Evolutionary conservation across 169 alveolate species (phyloP).

Genomic region (Plasmodium knowlesi): DNA sequence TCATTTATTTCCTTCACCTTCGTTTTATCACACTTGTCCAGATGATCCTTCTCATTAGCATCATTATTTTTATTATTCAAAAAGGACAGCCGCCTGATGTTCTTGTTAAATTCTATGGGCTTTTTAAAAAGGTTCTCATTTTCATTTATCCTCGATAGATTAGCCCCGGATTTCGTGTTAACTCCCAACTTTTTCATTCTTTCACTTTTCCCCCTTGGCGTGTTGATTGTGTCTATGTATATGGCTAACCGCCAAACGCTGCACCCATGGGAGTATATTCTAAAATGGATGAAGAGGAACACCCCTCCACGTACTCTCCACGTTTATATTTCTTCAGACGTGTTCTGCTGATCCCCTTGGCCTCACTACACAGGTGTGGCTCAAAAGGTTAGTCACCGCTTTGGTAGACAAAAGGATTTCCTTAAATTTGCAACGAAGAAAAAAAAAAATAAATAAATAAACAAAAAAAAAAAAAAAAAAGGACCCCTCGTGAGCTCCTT

Average conservation of each 20-base stretch:
- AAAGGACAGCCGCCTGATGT: slow-evolving; percentile 53
- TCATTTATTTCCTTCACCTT: slow-evolving; percentile 80
- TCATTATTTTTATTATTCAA: slow-evolving; percentile 49
- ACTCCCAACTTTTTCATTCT: slow-evolving; percentile 67
- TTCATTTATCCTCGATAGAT: slow-evolving; percentile 14
- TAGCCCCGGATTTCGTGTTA: slow-evolving; percentile 2
- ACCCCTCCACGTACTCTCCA: background rate
- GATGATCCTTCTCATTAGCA: background rate
- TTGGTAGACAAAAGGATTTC: background rate
- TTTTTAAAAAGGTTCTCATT: slow-evolving; percentile 34
- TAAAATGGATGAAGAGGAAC: background rate
- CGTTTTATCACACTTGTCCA: slow-evolving; percentile 37
- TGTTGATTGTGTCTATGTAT: background rate
- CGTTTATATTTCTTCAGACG: background rate
- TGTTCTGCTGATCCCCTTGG: background rate
- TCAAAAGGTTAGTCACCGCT: background rate
- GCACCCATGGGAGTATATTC: background rate
- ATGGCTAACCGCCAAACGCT: background rate
- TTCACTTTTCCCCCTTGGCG: background rate
- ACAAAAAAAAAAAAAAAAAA: background rate
- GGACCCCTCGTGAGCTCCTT: background rate
- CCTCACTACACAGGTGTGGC: background rate
- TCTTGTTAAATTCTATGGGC: slow-evolving; percentile 65
- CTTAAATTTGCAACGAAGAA: background rate
- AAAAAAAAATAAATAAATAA: too few species aligned